phyloP scores from a whole-genome alignment of 176 grass and related monocot species.

The Thalia dealbata region DNA sequence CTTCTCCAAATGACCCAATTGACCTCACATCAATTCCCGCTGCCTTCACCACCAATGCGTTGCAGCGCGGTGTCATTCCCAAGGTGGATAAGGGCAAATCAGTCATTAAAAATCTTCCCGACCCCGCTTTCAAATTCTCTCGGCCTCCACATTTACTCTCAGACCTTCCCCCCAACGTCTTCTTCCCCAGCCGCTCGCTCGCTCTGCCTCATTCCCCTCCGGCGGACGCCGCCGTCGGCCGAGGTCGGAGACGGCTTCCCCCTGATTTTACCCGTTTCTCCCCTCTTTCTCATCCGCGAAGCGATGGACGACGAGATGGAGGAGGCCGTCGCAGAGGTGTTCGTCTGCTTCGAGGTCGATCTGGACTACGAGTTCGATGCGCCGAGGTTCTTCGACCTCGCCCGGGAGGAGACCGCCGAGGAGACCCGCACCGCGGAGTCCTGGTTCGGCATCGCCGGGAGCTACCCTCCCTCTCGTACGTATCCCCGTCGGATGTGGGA shows the following conservation, averaged over 20 bases:
- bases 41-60: too few species aligned
- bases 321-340: slow-evolving; percentile 4
- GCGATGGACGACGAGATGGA: slow-evolving; percentile 30
- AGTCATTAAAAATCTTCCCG: background rate
- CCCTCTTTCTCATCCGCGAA: background rate
- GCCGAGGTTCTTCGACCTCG: slow-evolving; percentile 69
- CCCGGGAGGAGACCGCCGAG: slow-evolving; percentile 34
- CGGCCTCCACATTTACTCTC: background rate
- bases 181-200: background rate
- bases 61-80: background rate
- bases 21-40: background rate
- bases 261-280: too few species aligned
- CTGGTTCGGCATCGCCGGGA: slow-evolving; percentile 60
- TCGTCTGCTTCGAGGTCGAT: slow-evolving; percentile 55
- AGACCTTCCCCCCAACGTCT: background rate
- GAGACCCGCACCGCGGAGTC: slow-evolving; percentile 42
- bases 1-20: background rate
- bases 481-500: background rate
- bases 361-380: slow-evolving; percentile 95
- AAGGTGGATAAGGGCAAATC: background rate
- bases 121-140: slow-evolving; percentile 11
- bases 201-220: background rate
- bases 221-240: background rate
- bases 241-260: too few species aligned
- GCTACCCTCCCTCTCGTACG: slow-evolving; percentile 90